Conservation (phyloP, 306 rosid genomes). For the Leucaena leucocephala region DNA sequence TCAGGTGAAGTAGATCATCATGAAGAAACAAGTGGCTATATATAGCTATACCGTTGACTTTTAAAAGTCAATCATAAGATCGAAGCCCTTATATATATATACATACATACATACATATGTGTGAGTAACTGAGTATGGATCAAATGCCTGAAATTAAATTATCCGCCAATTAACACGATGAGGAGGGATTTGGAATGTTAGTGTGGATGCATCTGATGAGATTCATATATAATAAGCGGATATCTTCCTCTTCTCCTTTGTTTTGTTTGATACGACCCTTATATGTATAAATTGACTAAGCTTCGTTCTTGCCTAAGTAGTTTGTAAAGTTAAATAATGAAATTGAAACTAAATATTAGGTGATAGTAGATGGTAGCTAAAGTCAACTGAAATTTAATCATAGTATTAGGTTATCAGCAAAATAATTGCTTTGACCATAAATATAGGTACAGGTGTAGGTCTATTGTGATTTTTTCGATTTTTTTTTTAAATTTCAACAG, state of each 20-base stretch:
- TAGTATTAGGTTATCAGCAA: background rate
- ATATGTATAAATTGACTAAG: background rate
- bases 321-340: background rate
- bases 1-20: constrained; percentile 37
- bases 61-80: constrained; percentile 1
- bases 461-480: background rate
- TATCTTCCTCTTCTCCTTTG: background rate
- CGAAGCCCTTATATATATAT: background rate
- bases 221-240: background rate
- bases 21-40: constrained; percentile 46
- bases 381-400: background rate
- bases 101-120: too few relatives aligned
- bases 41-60: constrained; percentile 9
- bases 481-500: background rate
- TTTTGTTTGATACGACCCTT: background rate
- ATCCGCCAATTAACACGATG: background rate
- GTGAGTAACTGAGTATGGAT: background rate
- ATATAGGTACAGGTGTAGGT: background rate
- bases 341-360: background rate
- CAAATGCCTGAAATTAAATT: background rate
- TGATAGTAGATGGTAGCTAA: background rate
- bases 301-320: background rate
- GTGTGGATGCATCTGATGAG: constrained; percentile 16
- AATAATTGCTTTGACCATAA: background rate
- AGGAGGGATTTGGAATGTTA: background rate